phyloP scores from a whole-genome alignment of 331 rosid species.

The Telfairia occidentalis region DNA sequence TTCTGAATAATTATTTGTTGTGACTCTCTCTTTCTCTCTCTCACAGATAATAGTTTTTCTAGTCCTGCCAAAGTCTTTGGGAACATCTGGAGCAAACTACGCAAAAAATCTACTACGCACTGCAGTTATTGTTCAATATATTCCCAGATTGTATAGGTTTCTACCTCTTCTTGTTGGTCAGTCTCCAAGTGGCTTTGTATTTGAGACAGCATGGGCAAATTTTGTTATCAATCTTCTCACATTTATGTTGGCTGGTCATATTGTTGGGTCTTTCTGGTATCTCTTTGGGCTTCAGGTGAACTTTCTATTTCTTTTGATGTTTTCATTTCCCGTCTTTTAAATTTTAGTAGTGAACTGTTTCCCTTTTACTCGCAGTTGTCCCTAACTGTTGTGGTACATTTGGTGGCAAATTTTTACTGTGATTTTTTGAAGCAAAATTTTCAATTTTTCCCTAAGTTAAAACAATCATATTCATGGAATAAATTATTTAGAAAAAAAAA shows the following conservation, averaged over 20 bases:
- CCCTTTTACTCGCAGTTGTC: neutral
- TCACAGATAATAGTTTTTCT: constrained; percentile 53
- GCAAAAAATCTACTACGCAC: constrained; percentile 66
- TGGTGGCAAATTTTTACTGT: neutral
- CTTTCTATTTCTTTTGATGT: neutral
- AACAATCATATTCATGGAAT: neutral
- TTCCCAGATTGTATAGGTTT: constrained; percentile 63
- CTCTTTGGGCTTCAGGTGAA: constrained; percentile 84
- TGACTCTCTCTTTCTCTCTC: neutral
- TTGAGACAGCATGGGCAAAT: constrained; percentile 89
- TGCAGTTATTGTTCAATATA: constrained; percentile 51
- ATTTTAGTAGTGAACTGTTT: neutral
- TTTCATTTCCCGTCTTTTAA: neutral
- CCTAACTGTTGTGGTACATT: neutral
- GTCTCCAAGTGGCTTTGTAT: constrained; percentile 61
- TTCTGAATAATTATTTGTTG: neutral
- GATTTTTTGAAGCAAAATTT: neutral
- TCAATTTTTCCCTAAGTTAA: neutral
- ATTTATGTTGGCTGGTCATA: constrained; percentile 61
- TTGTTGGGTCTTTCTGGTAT: constrained; percentile 80
- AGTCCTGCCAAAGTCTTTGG: constrained; percentile 35
- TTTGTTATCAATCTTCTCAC: constrained; percentile 68
- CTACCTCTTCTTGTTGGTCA: constrained; percentile 66
- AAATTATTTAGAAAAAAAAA: neutral
- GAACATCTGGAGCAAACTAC: constrained; percentile 58